Evolutionary conservation across 148 eudicot genomes (phyloP), one percentile per base, ranked within the genome.

Genomic region (Spergularia marina): DNA sequence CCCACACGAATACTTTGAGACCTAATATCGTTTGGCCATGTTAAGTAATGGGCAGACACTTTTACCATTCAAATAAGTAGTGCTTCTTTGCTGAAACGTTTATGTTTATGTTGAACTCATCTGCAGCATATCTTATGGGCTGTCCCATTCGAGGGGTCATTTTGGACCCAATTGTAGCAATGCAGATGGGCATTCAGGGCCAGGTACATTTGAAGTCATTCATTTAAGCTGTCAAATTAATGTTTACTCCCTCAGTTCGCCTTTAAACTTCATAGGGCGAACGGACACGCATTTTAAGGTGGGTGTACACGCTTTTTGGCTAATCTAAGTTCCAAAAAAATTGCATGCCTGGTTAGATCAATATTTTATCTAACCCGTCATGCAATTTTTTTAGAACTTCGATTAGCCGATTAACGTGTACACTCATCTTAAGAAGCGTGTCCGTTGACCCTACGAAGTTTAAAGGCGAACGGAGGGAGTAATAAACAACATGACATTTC

Each of bases 101-200:
- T 72, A 11, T 72, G 40, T 68, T 53, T 59, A 36, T 78, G 25
- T 77, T 75, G 57, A 23, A 47, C 68, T 69, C 65, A 56, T 81
- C 72, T 82, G 85, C 94, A 94, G 98, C 98, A 65, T 94, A 94
- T 79, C 89, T 94, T n/a, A 90, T 94, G 98, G 98, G 98, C 58
- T 94, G 98, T 74, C 97, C 98, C 70, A 85, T 94, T 81, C 93
- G 98, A 14, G 98, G 98, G 69, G 92, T 94, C 54, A 90, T 94
- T 70, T 87, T 94, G 77, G 98, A 94, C 80, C 98, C 97, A 71
- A 84, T 94, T 65, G 88, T 87, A 61, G 98, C 97, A 51, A 83
- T 94, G 90, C 96, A 91, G 83, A 91, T 94, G 98, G 98, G 98
- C 72, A 94, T 94, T 82, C 98, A 91, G 68, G 98, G 98, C 61